Percentiles rank a stretch among this genome's conserved stretches.
phyloP scores from a whole-genome alignment of 2,329 filamentous ascomycete genomes.

The Aureobasidium uvarum region DNA sequence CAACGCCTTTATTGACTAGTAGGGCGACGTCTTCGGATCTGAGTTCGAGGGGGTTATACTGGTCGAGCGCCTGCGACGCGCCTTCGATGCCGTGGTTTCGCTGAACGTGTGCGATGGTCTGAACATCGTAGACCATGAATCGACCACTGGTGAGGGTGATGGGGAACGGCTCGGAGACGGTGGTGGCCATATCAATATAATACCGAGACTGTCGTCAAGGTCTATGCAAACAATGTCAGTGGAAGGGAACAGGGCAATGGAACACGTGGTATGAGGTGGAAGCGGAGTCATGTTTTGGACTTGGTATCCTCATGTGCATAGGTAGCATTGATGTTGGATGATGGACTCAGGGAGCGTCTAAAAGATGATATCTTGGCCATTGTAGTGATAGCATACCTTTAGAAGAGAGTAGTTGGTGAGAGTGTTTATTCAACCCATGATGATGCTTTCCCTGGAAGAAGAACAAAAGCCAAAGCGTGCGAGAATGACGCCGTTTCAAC shows the following conservation, averaged over 20 bases:
- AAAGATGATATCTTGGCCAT: slow-evolving; percentile 58
- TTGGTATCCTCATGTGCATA: slow-evolving; percentile 44
- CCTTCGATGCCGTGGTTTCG: slow-evolving; percentile 80
- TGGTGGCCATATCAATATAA: slow-evolving; percentile 35
- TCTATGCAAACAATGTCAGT: slow-evolving; percentile 52
- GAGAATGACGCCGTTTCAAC: slow-evolving; percentile 20
- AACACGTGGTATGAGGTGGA: slow-evolving; percentile 6
- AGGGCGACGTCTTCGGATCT: slow-evolving; percentile 85
- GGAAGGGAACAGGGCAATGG: slow-evolving; percentile 5
- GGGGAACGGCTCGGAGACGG: slow-evolving; percentile 60
- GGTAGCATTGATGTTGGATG: slow-evolving; percentile 52
- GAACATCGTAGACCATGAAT: slow-evolving; percentile 86
- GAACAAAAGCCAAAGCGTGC: slow-evolving; percentile 10
- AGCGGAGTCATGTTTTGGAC: not conserved
- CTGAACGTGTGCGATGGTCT: slow-evolving; percentile 74
- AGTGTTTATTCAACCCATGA: slow-evolving; percentile 28
- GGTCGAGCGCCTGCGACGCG: slow-evolving; percentile 86
- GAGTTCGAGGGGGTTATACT: slow-evolving; percentile 88
- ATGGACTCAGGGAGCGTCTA: slow-evolving; percentile 41
- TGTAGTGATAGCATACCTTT: slow-evolving; percentile 21
- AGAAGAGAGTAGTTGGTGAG: slow-evolving; percentile 1
- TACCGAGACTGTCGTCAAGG: slow-evolving; percentile 49
- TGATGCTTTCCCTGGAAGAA: slow-evolving; percentile 5
- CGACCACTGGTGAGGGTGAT: slow-evolving; percentile 78
- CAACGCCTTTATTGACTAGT: slow-evolving; percentile 73